phyloP scores from a whole-genome alignment of 495 filamentous ascomycete genomes.

The Penicillium canariense region DNA sequence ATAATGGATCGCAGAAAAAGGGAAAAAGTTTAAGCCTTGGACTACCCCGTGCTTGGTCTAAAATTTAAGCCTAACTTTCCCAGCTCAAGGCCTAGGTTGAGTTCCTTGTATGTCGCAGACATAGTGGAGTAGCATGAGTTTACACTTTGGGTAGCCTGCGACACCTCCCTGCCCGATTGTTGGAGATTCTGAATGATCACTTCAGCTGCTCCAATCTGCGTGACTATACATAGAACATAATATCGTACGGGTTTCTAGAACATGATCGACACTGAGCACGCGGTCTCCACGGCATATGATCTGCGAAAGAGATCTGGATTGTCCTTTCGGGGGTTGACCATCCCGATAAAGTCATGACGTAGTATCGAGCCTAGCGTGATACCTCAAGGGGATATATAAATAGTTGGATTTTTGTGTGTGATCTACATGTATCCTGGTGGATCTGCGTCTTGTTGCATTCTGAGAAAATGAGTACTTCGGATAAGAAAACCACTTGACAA shows the following conservation, averaged over 20 bases:
- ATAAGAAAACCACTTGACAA: too few relatives aligned
- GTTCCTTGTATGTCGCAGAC: too few relatives aligned
- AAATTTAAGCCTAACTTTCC: too few relatives aligned
- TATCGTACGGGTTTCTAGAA: constrained; percentile 11
- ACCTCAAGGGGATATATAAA: constrained; percentile 6
- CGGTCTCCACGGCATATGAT: background rate
- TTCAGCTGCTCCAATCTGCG: background rate
- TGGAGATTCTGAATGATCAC: too few relatives aligned
- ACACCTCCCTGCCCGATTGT: too few relatives aligned
- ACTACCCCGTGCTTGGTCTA: background rate
- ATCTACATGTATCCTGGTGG: background rate
- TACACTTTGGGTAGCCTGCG: too few relatives aligned
- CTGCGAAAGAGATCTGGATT: background rate
- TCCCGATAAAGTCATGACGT: constrained; percentile 20
- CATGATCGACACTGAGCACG: constrained; percentile 1
- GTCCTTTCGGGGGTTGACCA: background rate
- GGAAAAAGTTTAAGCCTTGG: background rate
- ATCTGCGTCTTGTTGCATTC: constrained; percentile 11
- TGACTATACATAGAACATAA: background rate
- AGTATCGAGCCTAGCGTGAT: constrained; percentile 8
- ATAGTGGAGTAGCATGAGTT: too few relatives aligned
- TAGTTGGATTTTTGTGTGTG: background rate
- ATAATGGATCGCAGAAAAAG: background rate
- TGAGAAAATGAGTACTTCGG: too few relatives aligned
- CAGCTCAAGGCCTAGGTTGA: too few relatives aligned